phyloP scores from a whole-genome alignment of 2,329 filamentous ascomycete species.

The Aspergillus ibericus region DNA sequence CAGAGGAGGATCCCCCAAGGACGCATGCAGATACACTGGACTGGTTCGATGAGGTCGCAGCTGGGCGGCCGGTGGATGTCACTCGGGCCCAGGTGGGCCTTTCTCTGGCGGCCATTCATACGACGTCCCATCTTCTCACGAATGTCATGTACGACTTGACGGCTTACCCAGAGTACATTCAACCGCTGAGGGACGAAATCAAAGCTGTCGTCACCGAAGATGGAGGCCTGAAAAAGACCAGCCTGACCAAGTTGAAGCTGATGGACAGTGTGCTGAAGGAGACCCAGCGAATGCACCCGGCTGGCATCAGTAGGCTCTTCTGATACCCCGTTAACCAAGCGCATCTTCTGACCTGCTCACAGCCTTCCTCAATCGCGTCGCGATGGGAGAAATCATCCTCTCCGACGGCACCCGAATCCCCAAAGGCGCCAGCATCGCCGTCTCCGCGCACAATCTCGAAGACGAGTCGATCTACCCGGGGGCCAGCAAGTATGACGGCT shows the following conservation, averaged over 20 bases:
- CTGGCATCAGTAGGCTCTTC: slow-evolving; percentile 26
- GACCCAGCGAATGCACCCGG: slow-evolving; percentile 30
- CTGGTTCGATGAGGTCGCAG: slow-evolving; percentile 26
- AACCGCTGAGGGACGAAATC: slow-evolving; percentile 55
- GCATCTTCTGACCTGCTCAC: neutral
- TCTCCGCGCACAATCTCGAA: slow-evolving; percentile 29
- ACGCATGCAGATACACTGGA: slow-evolving; percentile 28
- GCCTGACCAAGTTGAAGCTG: slow-evolving; percentile 34
- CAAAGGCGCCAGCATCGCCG: slow-evolving; percentile 25
- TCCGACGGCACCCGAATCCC: slow-evolving; percentile 33
- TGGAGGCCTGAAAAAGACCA: slow-evolving; percentile 36
- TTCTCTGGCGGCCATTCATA: slow-evolving; percentile 35
- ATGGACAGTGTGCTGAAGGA: slow-evolving; percentile 41
- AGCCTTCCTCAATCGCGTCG: slow-evolving; percentile 30
- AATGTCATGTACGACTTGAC: slow-evolving; percentile 57
- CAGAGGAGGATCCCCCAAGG: slow-evolving; percentile 14
- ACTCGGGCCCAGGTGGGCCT: slow-evolving; percentile 27
- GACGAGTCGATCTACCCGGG: slow-evolving; percentile 31
- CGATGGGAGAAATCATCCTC: slow-evolving; percentile 23
- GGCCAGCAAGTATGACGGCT: slow-evolving; percentile 34
- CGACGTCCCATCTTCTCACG: slow-evolving; percentile 38
- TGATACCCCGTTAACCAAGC: neutral
- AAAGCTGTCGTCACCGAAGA: slow-evolving; percentile 44
- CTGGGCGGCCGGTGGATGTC: slow-evolving; percentile 17
- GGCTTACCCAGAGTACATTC: slow-evolving; percentile 52